Evolutionary conservation across 139 green algal species (phyloP), one percentile per base, ranked within the genome.

Genomic region (Micractinium sp.): DNA sequence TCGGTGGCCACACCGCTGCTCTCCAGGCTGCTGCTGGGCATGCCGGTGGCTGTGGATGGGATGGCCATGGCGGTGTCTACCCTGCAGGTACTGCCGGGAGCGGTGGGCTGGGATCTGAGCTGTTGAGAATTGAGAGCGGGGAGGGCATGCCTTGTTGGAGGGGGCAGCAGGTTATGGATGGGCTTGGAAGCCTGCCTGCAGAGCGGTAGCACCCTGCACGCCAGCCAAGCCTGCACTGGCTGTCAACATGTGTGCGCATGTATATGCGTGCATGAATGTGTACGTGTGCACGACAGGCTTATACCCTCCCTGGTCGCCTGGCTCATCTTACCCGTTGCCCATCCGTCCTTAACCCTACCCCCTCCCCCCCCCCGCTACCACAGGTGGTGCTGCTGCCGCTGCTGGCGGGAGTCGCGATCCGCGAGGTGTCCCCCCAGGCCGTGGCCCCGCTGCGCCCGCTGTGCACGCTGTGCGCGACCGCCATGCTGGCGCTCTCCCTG

Each of bases 311-410:
- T 18, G 18, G 9, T 29, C 15, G 18, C 35, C 14, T 31, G 4
- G 36, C 36, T 33, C 14, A 0, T 23, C 79, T 22, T 20, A 2
- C n/a, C 2, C 31, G 2, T 53, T n/a, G 14, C 53, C 16, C 38
- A 31, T 33, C 22, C 39, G 23, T 67, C 29, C 53, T 85, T 15
- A 38, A 9, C 79, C 14, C 33, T 33, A 15, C 22, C 13, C 36
- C 16, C 61, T 25, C 16, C 12, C 23, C 12, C 39, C 36, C 33
- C 36, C 39, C 19, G 4, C 22, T 7, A 15, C 36, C 31, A 0
- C 94, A 97, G 92, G 94, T 97, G 36, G 96, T 98, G 39, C 89
- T 98, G 81, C 86, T 94, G 31, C 96, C 96, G 12, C 93, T 97
- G 9, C 53, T 95, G 31, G 61, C 93, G 0, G 96, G 96, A 23